A percentile compares a stretch with the other conserved stretches of the same genome.
Conservation (phyloP, 768 basidiomycete genomes). For the Clavaria fumosa region DNA sequence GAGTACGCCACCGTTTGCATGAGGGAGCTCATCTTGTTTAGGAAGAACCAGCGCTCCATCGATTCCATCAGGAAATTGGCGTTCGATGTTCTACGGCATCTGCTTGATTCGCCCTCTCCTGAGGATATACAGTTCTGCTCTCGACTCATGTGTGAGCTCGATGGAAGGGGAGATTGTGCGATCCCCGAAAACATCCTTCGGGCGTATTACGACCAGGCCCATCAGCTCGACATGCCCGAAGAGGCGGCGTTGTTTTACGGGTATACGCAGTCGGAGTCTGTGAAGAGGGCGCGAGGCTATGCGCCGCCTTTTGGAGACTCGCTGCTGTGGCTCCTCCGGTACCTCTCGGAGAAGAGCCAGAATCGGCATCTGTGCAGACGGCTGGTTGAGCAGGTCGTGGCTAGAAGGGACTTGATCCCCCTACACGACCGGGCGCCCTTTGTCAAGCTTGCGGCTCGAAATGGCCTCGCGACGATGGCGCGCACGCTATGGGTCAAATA, state of each 20-base stretch:
- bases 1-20: conserved; percentile 27
- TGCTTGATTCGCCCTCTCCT: conserved; percentile 22
- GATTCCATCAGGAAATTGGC: conserved; percentile 20
- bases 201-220: conserved; percentile 30
- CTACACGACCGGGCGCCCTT: conserved; percentile 31
- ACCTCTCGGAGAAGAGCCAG: conserved; percentile 23
- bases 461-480: conserved; percentile 33
- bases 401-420: conserved; percentile 26
- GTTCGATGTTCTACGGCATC: conserved; percentile 28
- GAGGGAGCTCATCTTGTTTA: conserved; percentile 14
- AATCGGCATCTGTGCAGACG: conserved; percentile 31
- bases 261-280: conserved; percentile 23
- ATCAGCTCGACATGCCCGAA: conserved; percentile 13
- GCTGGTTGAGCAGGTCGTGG: conserved; percentile 34
- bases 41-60: not conserved
- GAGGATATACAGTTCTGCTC: conserved; percentile 25
- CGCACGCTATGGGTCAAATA: conserved; percentile 45
- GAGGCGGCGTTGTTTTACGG: conserved; percentile 33
- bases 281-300: conserved; percentile 24
- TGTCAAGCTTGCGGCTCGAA: conserved; percentile 28
- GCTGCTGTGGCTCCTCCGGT: conserved; percentile 37
- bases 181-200: conserved; percentile 30
- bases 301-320: conserved; percentile 33
- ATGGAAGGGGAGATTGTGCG: conserved; percentile 13
- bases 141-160: conserved; percentile 25